Percentiles rank a stretch among this genome's conserved stretches.
phyloP scores from a whole-genome alignment of 192 early-diverging fungal genomes.

The Entophlyctis luteolus region DNA sequence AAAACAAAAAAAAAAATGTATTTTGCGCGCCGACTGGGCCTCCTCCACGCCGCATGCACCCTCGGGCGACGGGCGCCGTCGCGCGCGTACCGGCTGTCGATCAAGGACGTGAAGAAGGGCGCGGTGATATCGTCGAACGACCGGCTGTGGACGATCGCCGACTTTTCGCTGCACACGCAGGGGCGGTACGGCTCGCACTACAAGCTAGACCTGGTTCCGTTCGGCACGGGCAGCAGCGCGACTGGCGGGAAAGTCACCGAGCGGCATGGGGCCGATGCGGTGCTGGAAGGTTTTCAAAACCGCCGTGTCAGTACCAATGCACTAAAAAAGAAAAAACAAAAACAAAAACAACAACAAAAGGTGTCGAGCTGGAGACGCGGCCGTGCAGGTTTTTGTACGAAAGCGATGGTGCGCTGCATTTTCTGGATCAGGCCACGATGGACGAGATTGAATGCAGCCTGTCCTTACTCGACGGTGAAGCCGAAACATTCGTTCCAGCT shows the following conservation, averaged over 20 bases:
- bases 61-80: not conserved
- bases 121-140: not conserved
- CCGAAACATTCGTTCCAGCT: not conserved
- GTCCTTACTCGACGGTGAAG: slow-evolving; percentile 7
- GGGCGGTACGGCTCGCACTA: slow-evolving; percentile 23
- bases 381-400: slow-evolving; percentile 17
- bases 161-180: slow-evolving; percentile 22
- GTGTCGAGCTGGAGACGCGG: slow-evolving; percentile 1
- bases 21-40: too few species aligned
- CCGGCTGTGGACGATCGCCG: slow-evolving; percentile 10
- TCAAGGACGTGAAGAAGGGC: slow-evolving; percentile 4
- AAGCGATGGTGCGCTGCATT: slow-evolving; percentile 7
- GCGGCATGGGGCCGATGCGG: not conserved
- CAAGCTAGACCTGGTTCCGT: slow-evolving; percentile 22
- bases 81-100: not conserved
- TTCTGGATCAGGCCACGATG: slow-evolving; percentile 20
- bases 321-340: not conserved
- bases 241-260: slow-evolving; percentile 12
- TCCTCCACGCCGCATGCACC: too few species aligned
- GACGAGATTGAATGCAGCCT: slow-evolving; percentile 6
- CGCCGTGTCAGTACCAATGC: not conserved
- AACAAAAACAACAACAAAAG: not conserved
- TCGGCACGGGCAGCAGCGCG: not conserved
- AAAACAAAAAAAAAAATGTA: too few species aligned
- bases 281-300: slow-evolving; percentile 16